Base-by-base conservation (phyloP, 106 monocot genomes). In the Allium fistulosum region DNA sequence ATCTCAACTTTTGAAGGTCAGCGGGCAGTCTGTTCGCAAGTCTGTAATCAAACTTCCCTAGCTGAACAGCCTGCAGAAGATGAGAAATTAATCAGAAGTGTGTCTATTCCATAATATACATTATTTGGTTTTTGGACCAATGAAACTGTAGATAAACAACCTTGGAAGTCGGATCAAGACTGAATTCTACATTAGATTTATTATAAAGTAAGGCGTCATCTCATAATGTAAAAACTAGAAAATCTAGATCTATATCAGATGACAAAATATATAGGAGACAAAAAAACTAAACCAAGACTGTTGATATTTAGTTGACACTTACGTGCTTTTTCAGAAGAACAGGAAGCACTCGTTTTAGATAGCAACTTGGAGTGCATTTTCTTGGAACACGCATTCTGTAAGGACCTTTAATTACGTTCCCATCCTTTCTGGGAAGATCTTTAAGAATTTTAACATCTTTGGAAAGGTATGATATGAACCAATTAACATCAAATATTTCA, bases 391-490 rank as follows among this genome's bases (percentile, higher is more conserved):
- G 86, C 90, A 87, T 90, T 22, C 68, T 87, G 76, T 86, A 82
- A 74, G 94, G 84, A 77, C 61, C 71, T 50, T 65, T 70, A 58
- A 90, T 73, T 61, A 46, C 49, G 68, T 82, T 94, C 48, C 90
- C 84, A 51, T 69, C 76, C 49, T 69, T 84, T 74, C 71, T 80
- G 6, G 90, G 87, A 17, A 84, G 90, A 49, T 90, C 80, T 59
- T 90, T 87, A 62, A 94, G 67, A 64, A 94, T 87, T 78, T 84
- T 94, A 12, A 94, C 90, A 79, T 94, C 94, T 66, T 83, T 90
- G 27, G 80, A 73, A 10, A 94, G 80, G 52, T 67, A 87, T 48
- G 82, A 82, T 61, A 94, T 90, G 72, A 94, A 94, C 94, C 87
- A 87, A 68, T 84, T 66, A 63, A 87, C 90, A 77, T 94, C 87